Evolutionary conservation across 176 grass and related monocot species (phyloP).

Genomic region (Elaeis guineensis): DNA sequence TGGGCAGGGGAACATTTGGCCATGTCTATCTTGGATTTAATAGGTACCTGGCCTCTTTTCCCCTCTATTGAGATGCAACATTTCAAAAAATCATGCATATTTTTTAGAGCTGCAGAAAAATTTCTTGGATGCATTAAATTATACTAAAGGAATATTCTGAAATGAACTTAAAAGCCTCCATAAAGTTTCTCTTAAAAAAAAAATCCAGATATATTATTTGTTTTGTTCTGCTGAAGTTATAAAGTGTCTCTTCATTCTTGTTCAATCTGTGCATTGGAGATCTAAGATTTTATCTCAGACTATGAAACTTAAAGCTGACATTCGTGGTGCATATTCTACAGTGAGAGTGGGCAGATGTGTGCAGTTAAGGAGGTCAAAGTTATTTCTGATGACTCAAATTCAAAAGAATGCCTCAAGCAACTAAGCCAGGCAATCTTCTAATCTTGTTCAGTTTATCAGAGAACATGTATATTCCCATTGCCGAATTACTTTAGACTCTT

Average conservation of each 20-base stretch:
- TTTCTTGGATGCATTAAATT: too few relatives aligned
- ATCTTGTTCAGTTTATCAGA: constrained; percentile 10
- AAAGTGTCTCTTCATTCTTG: too few relatives aligned
- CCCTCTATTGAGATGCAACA: too few relatives aligned
- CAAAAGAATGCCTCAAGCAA: constrained; percentile 91
- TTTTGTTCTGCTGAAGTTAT: too few relatives aligned
- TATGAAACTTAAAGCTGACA: not conserved
- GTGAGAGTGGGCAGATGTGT: constrained; percentile 87
- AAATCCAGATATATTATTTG: too few relatives aligned
- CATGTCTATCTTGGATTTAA: constrained; percentile 94
- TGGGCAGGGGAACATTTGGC: constrained; percentile 87
- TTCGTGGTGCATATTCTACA: constrained; percentile 28
- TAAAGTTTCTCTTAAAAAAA: too few relatives aligned
- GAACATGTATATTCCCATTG: not conserved
- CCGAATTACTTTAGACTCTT: not conserved
- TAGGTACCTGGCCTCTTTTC: constrained; percentile 28
- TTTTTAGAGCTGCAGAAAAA: too few relatives aligned
- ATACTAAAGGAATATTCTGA: too few relatives aligned
- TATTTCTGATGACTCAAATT: constrained; percentile 90
- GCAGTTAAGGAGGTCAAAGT: constrained; percentile 95
- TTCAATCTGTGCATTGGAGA: not conserved
- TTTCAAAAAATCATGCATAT: too few relatives aligned
- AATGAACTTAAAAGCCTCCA: too few relatives aligned
- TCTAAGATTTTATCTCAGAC: not conserved
- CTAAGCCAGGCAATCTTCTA: constrained; percentile 64